These are phyloP conservation scores for Aureobasidium sp. DNA, from an alignment of 2,329 filamentous ascomycete species.

Conservation along the genomic window DNA sequence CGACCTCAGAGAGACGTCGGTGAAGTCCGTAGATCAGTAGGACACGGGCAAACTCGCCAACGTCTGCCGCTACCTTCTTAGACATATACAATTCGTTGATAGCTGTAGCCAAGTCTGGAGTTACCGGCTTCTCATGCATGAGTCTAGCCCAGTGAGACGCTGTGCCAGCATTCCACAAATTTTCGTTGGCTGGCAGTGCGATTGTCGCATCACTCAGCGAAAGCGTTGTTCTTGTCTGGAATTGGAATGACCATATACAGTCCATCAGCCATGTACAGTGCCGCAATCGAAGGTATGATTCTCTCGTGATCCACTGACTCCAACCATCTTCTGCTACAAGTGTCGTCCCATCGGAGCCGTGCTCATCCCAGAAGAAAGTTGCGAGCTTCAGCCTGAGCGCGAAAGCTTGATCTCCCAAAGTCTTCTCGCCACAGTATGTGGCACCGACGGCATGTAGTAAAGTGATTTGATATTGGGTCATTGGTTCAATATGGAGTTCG, in stretches of 20 bases:
- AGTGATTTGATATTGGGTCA: background rate
- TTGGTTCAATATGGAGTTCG: background rate
- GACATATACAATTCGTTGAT: slow-evolving; percentile 36
- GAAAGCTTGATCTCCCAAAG: background rate
- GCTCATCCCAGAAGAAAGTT: background rate
- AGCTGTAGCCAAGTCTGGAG: background rate
- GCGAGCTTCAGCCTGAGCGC: background rate
- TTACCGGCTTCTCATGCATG: background rate
- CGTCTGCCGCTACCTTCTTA: slow-evolving; percentile 34
- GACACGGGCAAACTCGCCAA: slow-evolving; percentile 42
- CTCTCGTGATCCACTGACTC: slow-evolving; percentile 13
- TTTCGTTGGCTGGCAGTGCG: slow-evolving; percentile 14
- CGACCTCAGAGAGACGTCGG: slow-evolving; percentile 41
- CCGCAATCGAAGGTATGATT: slow-evolving; percentile 14
- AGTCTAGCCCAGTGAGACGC: background rate
- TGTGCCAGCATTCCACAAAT: background rate
- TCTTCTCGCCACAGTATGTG: background rate
- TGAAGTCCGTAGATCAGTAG: slow-evolving; percentile 44
- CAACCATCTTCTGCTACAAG: background rate
- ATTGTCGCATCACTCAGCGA: slow-evolving; percentile 14
- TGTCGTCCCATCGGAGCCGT: background rate
- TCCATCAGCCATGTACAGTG: slow-evolving; percentile 20
- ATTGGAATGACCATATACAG: slow-evolving; percentile 17
- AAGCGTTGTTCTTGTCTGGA: slow-evolving; percentile 12
- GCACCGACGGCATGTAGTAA: background rate